phyloP scores from a whole-genome alignment of 2,329 filamentous ascomycete species.

The Phaeoacremonium minimum region DNA sequence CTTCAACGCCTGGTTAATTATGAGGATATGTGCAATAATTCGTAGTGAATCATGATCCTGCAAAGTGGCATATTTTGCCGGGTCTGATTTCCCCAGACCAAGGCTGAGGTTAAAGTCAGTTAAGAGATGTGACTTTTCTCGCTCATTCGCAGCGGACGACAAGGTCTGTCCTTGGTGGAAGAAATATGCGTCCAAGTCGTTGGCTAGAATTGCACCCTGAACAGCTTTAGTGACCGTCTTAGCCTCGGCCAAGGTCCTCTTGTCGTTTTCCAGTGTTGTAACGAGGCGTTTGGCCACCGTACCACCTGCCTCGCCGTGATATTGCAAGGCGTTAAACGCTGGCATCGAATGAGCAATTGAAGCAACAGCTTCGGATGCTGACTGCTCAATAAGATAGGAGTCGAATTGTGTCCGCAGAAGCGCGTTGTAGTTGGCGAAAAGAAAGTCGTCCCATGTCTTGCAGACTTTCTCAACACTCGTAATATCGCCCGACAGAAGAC shows the following conservation, averaged over 20 bases:
- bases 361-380: constrained; percentile 48
- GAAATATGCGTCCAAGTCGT: constrained; percentile 53
- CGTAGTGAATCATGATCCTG: constrained; percentile 62
- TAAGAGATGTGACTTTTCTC: constrained; percentile 11
- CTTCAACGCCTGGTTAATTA: constrained; percentile 64
- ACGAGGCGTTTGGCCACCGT: constrained; percentile 56
- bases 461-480: constrained; percentile 73
- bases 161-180: constrained; percentile 54
- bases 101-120: constrained; percentile 31
- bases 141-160: constrained; percentile 40
- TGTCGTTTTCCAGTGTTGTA: constrained; percentile 51
- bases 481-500: constrained; percentile 81
- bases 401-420: constrained; percentile 77
- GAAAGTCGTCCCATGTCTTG: constrained; percentile 76
- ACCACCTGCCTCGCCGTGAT: constrained; percentile 49
- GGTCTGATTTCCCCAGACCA: constrained; percentile 25
- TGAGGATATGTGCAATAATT: constrained; percentile 62
- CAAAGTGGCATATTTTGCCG: constrained; percentile 45
- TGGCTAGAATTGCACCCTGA: constrained; percentile 69
- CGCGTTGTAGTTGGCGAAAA: constrained; percentile 88
- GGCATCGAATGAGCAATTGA: constrained; percentile 55
- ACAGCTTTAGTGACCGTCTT: constrained; percentile 67
- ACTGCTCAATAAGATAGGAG: constrained; percentile 55
- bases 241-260: constrained; percentile 53
- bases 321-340: constrained; percentile 60